Conservation (phyloP, 371 early-diverging fungal genomes). For the Rhizopus stolonifer region DNA sequence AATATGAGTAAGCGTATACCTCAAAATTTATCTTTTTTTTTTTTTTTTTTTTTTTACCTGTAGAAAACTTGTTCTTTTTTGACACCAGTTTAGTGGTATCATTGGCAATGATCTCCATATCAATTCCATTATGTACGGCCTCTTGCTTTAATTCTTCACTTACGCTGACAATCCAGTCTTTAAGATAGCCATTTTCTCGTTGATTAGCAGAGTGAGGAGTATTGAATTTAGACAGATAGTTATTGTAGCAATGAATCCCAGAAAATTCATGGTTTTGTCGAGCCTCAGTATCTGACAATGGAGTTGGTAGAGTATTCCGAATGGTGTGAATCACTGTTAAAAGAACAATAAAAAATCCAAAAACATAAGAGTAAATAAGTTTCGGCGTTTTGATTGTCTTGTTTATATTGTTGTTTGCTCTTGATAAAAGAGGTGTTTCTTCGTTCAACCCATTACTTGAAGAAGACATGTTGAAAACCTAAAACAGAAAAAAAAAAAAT, state of each 20-base stretch:
- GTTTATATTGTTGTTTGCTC: background rate
- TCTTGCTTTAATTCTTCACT: constrained; percentile 42
- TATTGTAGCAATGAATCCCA: constrained; percentile 53
- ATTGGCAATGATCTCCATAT: constrained; percentile 49
- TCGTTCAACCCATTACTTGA: constrained; percentile 5
- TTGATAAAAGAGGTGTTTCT: constrained; percentile 9
- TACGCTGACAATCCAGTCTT: constrained; percentile 40
- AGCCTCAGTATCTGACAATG: constrained; percentile 49
- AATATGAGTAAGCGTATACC: background rate
- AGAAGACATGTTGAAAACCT: constrained; percentile 3
- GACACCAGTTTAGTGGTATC: constrained; percentile 32
- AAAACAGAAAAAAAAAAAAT: background rate
- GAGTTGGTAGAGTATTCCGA: constrained; percentile 38
- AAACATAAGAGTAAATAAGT: constrained; percentile 20
- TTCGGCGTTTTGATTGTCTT: constrained; percentile 3
- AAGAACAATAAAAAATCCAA: constrained; percentile 21
- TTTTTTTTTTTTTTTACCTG: constrained; percentile 24
- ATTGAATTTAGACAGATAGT: constrained; percentile 50
- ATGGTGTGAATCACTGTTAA: constrained; percentile 16
- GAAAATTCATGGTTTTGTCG: constrained; percentile 35
- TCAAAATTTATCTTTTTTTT: too few species aligned
- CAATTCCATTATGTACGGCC: constrained; percentile 32
- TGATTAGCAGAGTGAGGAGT: constrained; percentile 59
- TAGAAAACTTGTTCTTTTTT: constrained; percentile 28
- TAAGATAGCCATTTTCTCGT: constrained; percentile 35